Evolutionary conservation across 176 grass and related monocot genomes (phyloP), one percentile per base, ranked within the genome.

Genomic region (Oryza coarctata): DNA sequence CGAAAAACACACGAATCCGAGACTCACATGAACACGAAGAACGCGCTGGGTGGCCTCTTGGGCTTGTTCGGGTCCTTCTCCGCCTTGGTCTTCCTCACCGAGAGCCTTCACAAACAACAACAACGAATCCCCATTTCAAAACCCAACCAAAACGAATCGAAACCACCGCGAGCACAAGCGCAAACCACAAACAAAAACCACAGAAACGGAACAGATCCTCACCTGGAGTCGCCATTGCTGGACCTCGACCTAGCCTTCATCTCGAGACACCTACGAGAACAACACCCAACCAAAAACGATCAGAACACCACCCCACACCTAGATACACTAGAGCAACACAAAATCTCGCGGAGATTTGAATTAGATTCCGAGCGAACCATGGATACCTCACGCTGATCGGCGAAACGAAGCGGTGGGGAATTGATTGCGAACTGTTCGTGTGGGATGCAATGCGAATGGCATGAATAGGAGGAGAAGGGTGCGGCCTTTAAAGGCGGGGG

Each of bases 61-160:
- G 94, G 94, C 85, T 94, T 97, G 94, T 92, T 94, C 3, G 94
- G 91, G 18, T 97, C 94, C 89, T 97, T 94, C 28, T 61, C 89
- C 29, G 89, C 79, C 84, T 93, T 94, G 57, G 7, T 8, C 82
- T 90, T 89, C 91, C 82, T 97, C 88, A 90, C 89, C 6, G 88
- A 66, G 47, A 97, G 89, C 81, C 94, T 93, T 68, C 36, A 23
- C 6, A 7, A 76, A 13, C 58, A 74, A 22, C 35, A 76, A 13
- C 58, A 84, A 2, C 22, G 2, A 25, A 60, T 3, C n/a, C 55
- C 55, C 50, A 33, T 22, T 18, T 15, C 11, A 3, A 68, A 33
- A 52, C 9, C 69, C 40, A 70, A 28, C 40, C 63, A 8, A 63
- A 86, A 18, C 35, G 15, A 65, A 29, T 58, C 68, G 55, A 44